A percentile compares a stretch with the other conserved stretches of the same genome.
Evolutionary conservation across 2,329 filamentous ascomycete genomes (phyloP).

Genomic region (Fusarium duplospermum): DNA sequence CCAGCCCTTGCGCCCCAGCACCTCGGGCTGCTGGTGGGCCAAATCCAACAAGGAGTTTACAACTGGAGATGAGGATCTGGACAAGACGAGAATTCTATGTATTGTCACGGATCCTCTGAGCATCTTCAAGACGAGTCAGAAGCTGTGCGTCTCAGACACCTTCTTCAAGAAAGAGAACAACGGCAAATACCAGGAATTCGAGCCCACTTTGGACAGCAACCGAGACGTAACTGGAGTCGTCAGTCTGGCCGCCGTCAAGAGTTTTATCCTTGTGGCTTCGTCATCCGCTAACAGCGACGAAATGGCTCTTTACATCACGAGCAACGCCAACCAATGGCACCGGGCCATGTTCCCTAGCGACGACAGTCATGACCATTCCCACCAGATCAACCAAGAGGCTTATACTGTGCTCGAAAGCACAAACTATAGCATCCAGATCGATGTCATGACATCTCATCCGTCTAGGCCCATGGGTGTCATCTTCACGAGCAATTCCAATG

Average conservation of each 20-base stretch:
- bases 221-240: constrained; percentile 83
- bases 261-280: constrained; percentile 86
- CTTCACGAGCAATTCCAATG: constrained; percentile 97
- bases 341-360: constrained; percentile 87
- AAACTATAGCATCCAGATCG: constrained; percentile 97
- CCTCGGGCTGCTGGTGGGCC: constrained; percentile 88
- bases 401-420: constrained; percentile 97
- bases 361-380: constrained; percentile 79
- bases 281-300: constrained; percentile 85
- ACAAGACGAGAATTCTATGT: constrained; percentile 81
- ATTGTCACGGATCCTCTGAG: constrained; percentile 80
- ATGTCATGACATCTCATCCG: constrained; percentile 80
- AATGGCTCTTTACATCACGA: constrained; percentile 89
- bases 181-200: constrained; percentile 69
- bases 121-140: constrained; percentile 77
- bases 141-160: constrained; percentile 83
- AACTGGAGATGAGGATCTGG: constrained; percentile 72
- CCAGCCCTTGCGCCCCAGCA: constrained; percentile 73
- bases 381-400: constrained; percentile 78
- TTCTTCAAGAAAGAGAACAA: constrained; percentile 72
- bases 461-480: constrained; percentile 83
- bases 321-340: constrained; percentile 88
- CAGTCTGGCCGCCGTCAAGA: constrained; percentile 86
- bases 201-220: constrained; percentile 80
- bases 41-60: constrained; percentile 80